Evolutionary conservation across 2,329 filamentous ascomycete species (phyloP).

Genomic region (Coniella vitis): DNA sequence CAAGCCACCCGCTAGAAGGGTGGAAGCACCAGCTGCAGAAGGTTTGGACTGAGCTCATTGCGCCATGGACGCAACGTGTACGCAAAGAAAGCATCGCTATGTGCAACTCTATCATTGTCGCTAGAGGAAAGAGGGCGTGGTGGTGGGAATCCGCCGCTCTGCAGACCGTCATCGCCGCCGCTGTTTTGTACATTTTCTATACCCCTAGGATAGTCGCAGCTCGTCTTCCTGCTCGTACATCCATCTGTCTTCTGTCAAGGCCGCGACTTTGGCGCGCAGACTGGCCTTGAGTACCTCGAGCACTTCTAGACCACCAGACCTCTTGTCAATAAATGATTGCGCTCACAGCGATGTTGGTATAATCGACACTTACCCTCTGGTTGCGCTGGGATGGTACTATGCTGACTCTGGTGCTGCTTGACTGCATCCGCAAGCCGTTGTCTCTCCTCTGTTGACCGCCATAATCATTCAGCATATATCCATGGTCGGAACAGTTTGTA

Average conservation of each 20-base stretch:
- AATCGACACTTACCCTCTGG: constrained; percentile 49
- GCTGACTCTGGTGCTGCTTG: constrained; percentile 52
- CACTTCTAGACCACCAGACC: constrained; percentile 44
- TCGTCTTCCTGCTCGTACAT: constrained; percentile 73
- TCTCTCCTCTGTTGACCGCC: constrained; percentile 41
- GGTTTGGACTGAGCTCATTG: constrained; percentile 45
- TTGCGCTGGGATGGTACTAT: constrained; percentile 50
- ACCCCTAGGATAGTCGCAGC: constrained; percentile 24
- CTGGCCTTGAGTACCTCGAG: constrained; percentile 63
- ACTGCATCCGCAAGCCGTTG: constrained; percentile 55
- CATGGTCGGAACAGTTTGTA: too few relatives aligned
- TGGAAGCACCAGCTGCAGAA: constrained; percentile 48
- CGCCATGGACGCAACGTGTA: background rate
- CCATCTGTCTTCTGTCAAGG: constrained; percentile 79
- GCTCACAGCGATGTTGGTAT: background rate
- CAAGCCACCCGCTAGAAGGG: constrained; percentile 36
- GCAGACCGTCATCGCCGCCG: too few relatives aligned
- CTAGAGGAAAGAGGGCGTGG: too few relatives aligned
- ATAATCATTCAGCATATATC: too few relatives aligned
- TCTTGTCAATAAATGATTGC: constrained; percentile 9
- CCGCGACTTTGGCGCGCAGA: constrained; percentile 63
- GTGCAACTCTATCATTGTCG: too few relatives aligned
- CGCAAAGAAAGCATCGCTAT: background rate
- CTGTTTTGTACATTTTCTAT: too few relatives aligned
- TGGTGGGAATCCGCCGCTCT: too few relatives aligned